A percentile compares a stretch with the other conserved stretches of the same genome.
These are phyloP conservation scores for Lichtheimia ramosa DNA, from an alignment of 371 early-diverging fungal species.

Conservation along the genomic window DNA sequence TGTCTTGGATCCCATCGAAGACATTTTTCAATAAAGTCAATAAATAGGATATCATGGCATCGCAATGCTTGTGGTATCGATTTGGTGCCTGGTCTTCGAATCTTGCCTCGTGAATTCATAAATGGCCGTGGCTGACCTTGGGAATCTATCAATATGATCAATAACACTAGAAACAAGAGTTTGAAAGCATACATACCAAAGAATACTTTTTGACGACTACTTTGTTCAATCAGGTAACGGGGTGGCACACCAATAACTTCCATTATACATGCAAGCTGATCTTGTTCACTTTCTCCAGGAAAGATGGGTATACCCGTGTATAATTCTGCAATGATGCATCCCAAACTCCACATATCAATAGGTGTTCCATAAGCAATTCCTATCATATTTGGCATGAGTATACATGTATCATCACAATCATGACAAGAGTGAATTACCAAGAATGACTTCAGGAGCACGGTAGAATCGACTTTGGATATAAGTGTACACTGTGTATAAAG, in stretches of 20 bases:
- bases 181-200: slow-evolving; percentile 59
- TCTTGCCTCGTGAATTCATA: slow-evolving; percentile 84
- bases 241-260: slow-evolving; percentile 83
- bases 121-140: slow-evolving; percentile 62
- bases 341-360: slow-evolving; percentile 98
- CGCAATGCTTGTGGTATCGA: slow-evolving; percentile 68
- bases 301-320: slow-evolving; percentile 90
- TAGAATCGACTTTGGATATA: slow-evolving; percentile 97
- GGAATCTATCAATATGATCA: slow-evolving; percentile 45
- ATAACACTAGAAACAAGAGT: not conserved
- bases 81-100: slow-evolving; percentile 72
- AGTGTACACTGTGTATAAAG: slow-evolving; percentile 65
- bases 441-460: slow-evolving; percentile 93
- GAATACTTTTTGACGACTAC: slow-evolving; percentile 76
- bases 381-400: not conserved
- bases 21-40: slow-evolving; percentile 81
- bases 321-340: slow-evolving; percentile 96
- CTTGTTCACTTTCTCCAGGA: slow-evolving; percentile 96
- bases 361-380: slow-evolving; percentile 69
- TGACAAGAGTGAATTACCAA: slow-evolving; percentile 50
- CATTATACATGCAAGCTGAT: slow-evolving; percentile 93
- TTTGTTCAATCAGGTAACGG: slow-evolving; percentile 69
- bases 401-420: not conserved
- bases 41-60: slow-evolving; percentile 66
- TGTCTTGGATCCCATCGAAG: slow-evolving; percentile 84